A percentile compares a stretch with the other conserved stretches of the same genome.
Evolutionary conservation across 1,284 basidiomycete genomes (phyloP).

Genomic region (Rhodotorula sp.): DNA sequence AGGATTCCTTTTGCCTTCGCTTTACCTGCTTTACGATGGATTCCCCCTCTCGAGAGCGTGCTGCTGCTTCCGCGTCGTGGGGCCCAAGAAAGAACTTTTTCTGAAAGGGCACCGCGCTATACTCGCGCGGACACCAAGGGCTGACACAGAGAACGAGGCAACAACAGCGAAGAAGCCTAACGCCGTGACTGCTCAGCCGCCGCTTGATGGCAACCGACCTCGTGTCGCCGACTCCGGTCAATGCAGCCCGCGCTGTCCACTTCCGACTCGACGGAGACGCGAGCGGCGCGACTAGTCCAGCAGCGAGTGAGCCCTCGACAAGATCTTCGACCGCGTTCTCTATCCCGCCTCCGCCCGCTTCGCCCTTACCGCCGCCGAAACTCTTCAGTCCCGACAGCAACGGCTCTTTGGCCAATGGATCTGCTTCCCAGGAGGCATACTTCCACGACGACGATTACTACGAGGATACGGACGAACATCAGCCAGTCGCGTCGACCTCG

Average conservation of each 20-base stretch:
- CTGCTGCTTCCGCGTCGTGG: too few species aligned
- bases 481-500: constrained; percentile 4
- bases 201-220: constrained; percentile 5
- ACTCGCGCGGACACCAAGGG: too few species aligned
- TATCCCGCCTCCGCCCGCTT: constrained; percentile 10
- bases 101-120: too few species aligned
- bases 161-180: too few species aligned
- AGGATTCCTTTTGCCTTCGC: too few species aligned
- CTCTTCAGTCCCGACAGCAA: neutral
- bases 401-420: neutral
- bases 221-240: constrained; percentile 10
- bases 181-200: too few species aligned
- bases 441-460: neutral
- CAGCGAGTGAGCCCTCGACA: neutral
- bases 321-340: neutral
- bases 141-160: too few species aligned
- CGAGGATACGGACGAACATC: constrained; percentile 10
- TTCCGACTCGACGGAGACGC: constrained; percentile 18
- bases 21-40: too few species aligned
- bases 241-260: neutral
- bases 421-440: neutral
- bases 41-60: too few species aligned
- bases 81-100: too few species aligned
- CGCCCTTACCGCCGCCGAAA: neutral
- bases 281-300: neutral